Conservation (phyloP, 2,329 filamentous ascomycete species). For the Scolecobasidium constrictum region DNA sequence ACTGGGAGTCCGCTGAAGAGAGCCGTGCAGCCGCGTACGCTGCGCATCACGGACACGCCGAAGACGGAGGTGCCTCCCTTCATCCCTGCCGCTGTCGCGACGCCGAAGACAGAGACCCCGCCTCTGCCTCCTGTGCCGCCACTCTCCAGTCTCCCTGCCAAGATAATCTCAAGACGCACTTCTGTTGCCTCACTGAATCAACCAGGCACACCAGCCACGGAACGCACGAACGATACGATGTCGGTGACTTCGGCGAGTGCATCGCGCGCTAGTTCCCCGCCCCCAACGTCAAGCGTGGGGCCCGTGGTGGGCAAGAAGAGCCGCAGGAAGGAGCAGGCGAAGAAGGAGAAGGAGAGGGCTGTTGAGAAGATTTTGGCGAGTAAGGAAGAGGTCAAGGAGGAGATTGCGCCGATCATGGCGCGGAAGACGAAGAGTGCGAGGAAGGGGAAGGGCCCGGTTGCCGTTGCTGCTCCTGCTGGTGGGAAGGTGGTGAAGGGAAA, state of each 20-base stretch:
- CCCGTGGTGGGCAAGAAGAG: constrained; percentile 38
- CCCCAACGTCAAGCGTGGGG: constrained; percentile 65
- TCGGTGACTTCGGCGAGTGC: constrained; percentile 63
- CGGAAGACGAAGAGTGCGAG: constrained; percentile 83
- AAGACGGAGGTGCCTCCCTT: constrained; percentile 47
- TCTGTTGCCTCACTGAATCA: constrained; percentile 48
- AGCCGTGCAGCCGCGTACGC: constrained; percentile 47
- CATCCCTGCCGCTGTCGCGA: constrained; percentile 19
- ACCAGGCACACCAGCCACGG: constrained; percentile 64
- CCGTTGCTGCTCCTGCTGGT: too few species aligned
- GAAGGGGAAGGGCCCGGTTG: constrained; percentile 17
- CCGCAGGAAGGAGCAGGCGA: constrained; percentile 60
- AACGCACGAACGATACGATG: constrained; percentile 66
- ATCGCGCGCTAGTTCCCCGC: constrained; percentile 61
- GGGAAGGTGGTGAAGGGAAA: too few species aligned
- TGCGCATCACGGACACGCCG: constrained; percentile 58
- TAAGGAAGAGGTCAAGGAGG: constrained; percentile 38
- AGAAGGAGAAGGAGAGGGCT: constrained; percentile 40
- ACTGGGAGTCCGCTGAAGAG: constrained; percentile 32
- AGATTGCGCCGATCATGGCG: constrained; percentile 61
- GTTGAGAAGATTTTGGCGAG: constrained; percentile 12
- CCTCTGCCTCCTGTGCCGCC: constrained; percentile 19
- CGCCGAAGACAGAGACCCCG: too few species aligned
- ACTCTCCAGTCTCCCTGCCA: constrained; percentile 21
- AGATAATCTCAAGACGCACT: constrained; percentile 38